A percentile compares a stretch with the other conserved stretches of the same genome.
Evolutionary conservation across 345 rosid genomes (phyloP).

Genomic region (Trapa bicornis): DNA sequence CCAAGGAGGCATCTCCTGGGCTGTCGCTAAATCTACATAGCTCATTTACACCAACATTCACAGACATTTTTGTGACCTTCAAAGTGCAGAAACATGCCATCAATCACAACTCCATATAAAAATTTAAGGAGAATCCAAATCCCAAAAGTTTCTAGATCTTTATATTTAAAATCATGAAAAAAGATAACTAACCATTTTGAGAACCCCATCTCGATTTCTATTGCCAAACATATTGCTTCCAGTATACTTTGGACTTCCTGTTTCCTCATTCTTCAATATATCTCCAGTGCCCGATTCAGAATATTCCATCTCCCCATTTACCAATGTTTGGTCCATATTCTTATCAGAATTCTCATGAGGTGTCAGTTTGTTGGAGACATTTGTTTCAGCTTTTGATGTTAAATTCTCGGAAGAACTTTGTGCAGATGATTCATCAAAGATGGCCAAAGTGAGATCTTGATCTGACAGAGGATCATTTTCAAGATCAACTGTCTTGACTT

Average conservation of each 20-base stretch:
- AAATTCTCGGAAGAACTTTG: slow-evolving; percentile 25
- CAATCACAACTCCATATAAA: neutral
- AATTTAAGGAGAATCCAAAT: neutral
- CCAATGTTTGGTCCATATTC: slow-evolving; percentile 27
- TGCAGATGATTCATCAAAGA: slow-evolving; percentile 39
- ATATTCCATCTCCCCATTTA: slow-evolving; percentile 36
- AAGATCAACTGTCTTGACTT: slow-evolving; percentile 32
- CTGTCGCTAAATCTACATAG: slow-evolving; percentile 83
- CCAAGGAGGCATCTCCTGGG: slow-evolving; percentile 94
- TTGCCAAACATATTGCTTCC: slow-evolving; percentile 46
- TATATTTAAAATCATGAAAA: neutral
- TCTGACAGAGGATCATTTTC: slow-evolving; percentile 55
- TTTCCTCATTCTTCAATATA: slow-evolving; percentile 33
- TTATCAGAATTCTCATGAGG: slow-evolving; percentile 19
- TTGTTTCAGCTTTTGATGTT: slow-evolving; percentile 26
- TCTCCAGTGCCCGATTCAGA: slow-evolving; percentile 31
- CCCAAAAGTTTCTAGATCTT: neutral
- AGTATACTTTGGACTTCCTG: slow-evolving; percentile 24
- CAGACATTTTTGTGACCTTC: slow-evolving; percentile 50
- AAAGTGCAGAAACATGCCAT: slow-evolving; percentile 9
- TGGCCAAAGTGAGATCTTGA: slow-evolving; percentile 72
- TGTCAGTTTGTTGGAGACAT: slow-evolving; percentile 21
- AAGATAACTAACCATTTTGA: slow-evolving; percentile 45
- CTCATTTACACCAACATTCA: slow-evolving; percentile 47
- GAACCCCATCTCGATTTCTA: slow-evolving; percentile 36